Evolutionary conservation across 139 green algal species (phyloP).

Genomic region (Ostreobium quekettii): DNA sequence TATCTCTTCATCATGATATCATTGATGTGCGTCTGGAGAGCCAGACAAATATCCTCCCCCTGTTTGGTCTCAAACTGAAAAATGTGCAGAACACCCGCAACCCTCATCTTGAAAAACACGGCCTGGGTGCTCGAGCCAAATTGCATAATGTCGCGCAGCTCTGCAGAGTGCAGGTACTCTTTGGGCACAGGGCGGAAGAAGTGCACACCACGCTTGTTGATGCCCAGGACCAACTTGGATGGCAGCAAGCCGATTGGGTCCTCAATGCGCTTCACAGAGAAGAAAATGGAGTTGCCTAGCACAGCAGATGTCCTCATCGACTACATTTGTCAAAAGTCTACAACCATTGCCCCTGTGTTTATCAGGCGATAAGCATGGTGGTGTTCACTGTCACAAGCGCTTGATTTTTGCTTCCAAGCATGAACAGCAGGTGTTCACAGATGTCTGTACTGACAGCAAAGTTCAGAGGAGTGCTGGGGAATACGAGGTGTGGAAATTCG

Average conservation of each 20-base stretch:
- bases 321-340: too few species aligned
- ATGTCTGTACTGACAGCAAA: too few species aligned
- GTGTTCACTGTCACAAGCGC: too few species aligned
- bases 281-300: constrained; percentile 34
- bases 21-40: constrained; percentile 98
- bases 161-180: constrained; percentile 94
- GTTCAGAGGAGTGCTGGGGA: too few species aligned
- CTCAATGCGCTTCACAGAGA: constrained; percentile 63
- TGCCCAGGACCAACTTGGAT: constrained; percentile 84
- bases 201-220: constrained; percentile 93
- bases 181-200: constrained; percentile 85
- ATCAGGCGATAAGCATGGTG: too few species aligned
- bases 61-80: constrained; percentile 95
- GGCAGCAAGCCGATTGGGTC: constrained; percentile 95
- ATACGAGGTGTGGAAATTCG: too few species aligned
- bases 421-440: too few species aligned
- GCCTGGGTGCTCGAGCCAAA: constrained; percentile 73
- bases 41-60: constrained; percentile 96
- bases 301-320: too few species aligned
- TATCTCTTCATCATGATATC: constrained; percentile 97
- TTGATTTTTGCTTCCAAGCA: too few species aligned
- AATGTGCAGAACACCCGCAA: constrained; percentile 91
- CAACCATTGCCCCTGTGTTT: too few species aligned
- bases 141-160: constrained; percentile 98
- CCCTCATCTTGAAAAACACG: constrained; percentile 98